These are phyloP conservation scores for Elasticomyces elasticus DNA, from an alignment of 495 filamentous ascomycete species.

Conservation along the genomic window DNA sequence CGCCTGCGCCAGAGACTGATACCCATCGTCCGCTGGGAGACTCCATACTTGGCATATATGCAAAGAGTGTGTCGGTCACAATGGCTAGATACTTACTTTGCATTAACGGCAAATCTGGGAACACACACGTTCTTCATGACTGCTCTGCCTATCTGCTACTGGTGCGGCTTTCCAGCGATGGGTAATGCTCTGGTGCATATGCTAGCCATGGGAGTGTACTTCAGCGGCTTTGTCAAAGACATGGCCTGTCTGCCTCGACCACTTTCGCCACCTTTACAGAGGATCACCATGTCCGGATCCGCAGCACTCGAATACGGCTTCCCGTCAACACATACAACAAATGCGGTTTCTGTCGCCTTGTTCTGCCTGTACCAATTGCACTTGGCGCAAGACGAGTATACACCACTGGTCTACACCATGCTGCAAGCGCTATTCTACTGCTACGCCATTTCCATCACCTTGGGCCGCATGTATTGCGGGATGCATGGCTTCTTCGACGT, in stretches of 20 bases:
- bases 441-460: slow-evolving; percentile 79
- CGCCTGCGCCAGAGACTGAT: slow-evolving; percentile 68
- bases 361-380: slow-evolving; percentile 64
- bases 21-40: slow-evolving; percentile 87
- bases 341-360: slow-evolving; percentile 86
- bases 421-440: slow-evolving; percentile 40
- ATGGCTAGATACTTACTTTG: slow-evolving; percentile 86
- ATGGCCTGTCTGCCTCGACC: slow-evolving; percentile 89
- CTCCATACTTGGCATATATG: slow-evolving; percentile 77
- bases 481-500: slow-evolving; percentile 98
- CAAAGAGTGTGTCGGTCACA: slow-evolving; percentile 57
- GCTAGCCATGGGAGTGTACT: slow-evolving; percentile 80
- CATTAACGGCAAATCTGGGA: slow-evolving; percentile 89
- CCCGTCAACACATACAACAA: slow-evolving; percentile 92
- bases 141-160: slow-evolving; percentile 83
- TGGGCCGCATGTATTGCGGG: slow-evolving; percentile 89
- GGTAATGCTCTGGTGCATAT: slow-evolving; percentile 62
- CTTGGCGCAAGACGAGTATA: slow-evolving; percentile 49
- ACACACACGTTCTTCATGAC: slow-evolving; percentile 99
- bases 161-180: slow-evolving; percentile 75
- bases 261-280: slow-evolving; percentile 80
- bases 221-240: slow-evolving; percentile 89
- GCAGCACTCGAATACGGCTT: slow-evolving; percentile 94
- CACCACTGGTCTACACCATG: slow-evolving; percentile 26
- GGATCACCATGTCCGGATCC: slow-evolving; percentile 94